Percentiles rank a stretch among this genome's conserved stretches.
These are phyloP conservation scores for Apium graveolens DNA, from an alignment of 129 eudicot genomes.

Conservation along the genomic window DNA sequence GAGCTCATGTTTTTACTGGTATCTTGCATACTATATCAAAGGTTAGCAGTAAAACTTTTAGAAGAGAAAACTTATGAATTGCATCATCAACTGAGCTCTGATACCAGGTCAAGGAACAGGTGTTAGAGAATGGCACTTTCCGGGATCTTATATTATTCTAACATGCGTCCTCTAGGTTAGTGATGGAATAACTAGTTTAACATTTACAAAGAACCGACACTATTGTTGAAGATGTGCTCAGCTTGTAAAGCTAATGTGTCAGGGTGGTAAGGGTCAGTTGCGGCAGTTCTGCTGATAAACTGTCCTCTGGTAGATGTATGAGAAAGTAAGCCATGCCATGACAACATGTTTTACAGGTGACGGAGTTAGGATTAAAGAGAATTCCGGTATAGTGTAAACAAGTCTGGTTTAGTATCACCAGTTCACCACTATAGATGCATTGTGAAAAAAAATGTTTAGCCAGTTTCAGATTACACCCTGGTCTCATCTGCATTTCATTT, in stretches of 20 bases:
- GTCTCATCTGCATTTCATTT: background rate
- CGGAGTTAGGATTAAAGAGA: slow-evolving; percentile 3
- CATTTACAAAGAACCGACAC: slow-evolving; percentile 22
- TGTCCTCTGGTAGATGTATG: slow-evolving; percentile 20
- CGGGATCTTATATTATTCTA: no score
- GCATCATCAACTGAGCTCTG: no score
- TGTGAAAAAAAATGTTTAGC: background rate
- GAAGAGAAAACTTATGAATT: background rate
- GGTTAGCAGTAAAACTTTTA: background rate
- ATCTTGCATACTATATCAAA: background rate
- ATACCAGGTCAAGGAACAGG: no score
- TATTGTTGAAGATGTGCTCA: slow-evolving; percentile 17
- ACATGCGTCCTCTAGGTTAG: no score
- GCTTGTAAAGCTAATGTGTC: slow-evolving; percentile 20
- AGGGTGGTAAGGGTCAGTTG: slow-evolving; percentile 14
- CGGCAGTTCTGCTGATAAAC: slow-evolving; percentile 19
- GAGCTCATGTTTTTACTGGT: background rate
- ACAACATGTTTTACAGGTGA: background rate
- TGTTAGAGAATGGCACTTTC: no score
- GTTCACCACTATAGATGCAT: slow-evolving; percentile 5
- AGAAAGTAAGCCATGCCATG: slow-evolving; percentile 24
- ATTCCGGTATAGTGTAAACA: slow-evolving; percentile 17
- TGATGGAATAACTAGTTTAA: background rate
- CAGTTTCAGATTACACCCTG: background rate
- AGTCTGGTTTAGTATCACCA: slow-evolving; percentile 24